Evolutionary conservation across 2,329 filamentous ascomycete genomes (phyloP).

Genomic region (Hawksworthiomyces lignivorus): DNA sequence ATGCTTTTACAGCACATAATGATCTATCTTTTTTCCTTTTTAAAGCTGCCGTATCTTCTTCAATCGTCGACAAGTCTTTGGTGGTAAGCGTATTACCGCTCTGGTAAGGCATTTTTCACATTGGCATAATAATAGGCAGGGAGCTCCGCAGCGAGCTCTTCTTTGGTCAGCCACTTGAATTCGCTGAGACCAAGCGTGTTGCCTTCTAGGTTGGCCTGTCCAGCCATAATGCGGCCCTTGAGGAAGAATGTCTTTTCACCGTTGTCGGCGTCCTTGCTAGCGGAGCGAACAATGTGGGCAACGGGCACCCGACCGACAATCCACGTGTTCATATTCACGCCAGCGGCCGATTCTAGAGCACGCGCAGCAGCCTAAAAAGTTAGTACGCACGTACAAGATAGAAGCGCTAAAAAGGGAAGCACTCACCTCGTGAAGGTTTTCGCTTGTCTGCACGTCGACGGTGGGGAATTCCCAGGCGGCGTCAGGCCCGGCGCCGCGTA

Average conservation of each 20-base stretch:
- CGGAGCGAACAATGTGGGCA: slow-evolving; percentile 62
- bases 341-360: slow-evolving; percentile 67
- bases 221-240: slow-evolving; percentile 93
- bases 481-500: slow-evolving; percentile 62
- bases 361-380: slow-evolving; percentile 66
- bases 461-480: slow-evolving; percentile 77
- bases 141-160: slow-evolving; percentile 69
- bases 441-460: slow-evolving; percentile 58
- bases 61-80: background rate
- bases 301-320: slow-evolving; percentile 85
- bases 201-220: slow-evolving; percentile 72
- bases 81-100: slow-evolving; percentile 46
- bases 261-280: slow-evolving; percentile 23
- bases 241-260: slow-evolving; percentile 91
- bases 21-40: background rate
- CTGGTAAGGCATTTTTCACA: slow-evolving; percentile 76
- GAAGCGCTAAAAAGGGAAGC: background rate
- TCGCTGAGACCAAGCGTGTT: slow-evolving; percentile 69
- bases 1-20: background rate
- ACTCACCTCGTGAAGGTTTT: slow-evolving; percentile 77
- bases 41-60: too few species aligned
- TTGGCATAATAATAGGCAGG: slow-evolving; percentile 61
- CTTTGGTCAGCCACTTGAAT: slow-evolving; percentile 87
- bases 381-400: background rate
- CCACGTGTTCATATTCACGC: slow-evolving; percentile 98